phyloP scores from a whole-genome alignment of 2,329 filamentous ascomycete genomes.

The Ascochyta fabae region DNA sequence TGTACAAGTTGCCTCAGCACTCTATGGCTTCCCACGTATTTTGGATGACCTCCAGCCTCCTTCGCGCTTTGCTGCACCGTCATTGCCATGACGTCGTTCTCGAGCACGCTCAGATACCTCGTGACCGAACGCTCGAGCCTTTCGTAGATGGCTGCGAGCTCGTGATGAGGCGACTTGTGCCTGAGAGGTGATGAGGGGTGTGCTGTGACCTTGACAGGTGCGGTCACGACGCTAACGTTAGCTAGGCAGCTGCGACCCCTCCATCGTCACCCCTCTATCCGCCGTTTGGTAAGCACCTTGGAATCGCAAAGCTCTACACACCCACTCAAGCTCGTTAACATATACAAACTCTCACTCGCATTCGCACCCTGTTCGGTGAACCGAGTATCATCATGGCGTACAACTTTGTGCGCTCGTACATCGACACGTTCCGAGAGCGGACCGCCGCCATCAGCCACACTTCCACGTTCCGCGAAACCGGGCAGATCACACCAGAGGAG shows the following conservation, averaged over 20 bases:
- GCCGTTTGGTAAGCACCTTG: background rate
- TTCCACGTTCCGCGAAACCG: conserved; percentile 91
- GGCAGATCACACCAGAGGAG: conserved; percentile 96
- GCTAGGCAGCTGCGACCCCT: conserved; percentile 12
- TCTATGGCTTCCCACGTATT: background rate
- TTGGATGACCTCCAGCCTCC: background rate
- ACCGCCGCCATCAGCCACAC: conserved; percentile 88
- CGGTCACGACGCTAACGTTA: conserved; percentile 3
- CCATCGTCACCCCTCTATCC: conserved; percentile 11
- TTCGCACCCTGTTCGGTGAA: background rate
- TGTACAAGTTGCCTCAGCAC: background rate
- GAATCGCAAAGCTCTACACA: background rate
- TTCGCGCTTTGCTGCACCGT: background rate
- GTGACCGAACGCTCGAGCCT: background rate
- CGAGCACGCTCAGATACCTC: background rate
- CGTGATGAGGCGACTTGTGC: conserved; percentile 5
- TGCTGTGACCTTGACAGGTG: conserved; percentile 7
- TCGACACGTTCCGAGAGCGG: conserved; percentile 89
- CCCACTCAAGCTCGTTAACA: background rate
- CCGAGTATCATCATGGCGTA: conserved; percentile 71
- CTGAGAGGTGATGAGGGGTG: background rate
- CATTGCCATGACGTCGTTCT: background rate
- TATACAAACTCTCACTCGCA: background rate
- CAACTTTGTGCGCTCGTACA: conserved; percentile 77
- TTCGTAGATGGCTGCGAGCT: background rate